A percentile compares a stretch with the other conserved stretches of the same genome.
These are phyloP conservation scores for Mortierella sp. DNA, from an alignment of 371 early-diverging fungal species.

Conservation along the genomic window DNA sequence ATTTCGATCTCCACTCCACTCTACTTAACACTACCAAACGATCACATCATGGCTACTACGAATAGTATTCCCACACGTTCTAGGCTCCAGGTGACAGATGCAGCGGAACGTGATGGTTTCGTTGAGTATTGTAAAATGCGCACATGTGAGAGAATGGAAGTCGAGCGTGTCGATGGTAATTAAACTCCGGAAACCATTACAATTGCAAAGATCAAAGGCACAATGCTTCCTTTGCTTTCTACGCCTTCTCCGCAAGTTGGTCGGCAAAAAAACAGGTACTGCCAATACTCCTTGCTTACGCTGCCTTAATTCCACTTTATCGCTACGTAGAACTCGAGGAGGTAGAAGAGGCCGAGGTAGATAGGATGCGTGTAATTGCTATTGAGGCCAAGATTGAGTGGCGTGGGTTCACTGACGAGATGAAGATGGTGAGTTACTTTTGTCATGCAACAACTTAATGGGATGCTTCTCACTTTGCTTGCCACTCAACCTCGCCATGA, in stretches of 20 bases:
- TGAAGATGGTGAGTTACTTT: slow-evolving; percentile 42
- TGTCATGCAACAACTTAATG: neutral
- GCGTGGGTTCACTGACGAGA: slow-evolving; percentile 48
- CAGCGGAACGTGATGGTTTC: slow-evolving; percentile 53
- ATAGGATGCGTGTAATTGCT: slow-evolving; percentile 43
- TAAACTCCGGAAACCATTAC: neutral
- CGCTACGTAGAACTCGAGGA: slow-evolving; percentile 20
- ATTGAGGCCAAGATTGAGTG: slow-evolving; percentile 54
- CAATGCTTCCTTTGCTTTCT: neutral
- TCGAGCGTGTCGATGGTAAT: slow-evolving; percentile 43
- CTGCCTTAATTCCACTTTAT: neutral
- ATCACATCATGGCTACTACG: slow-evolving; percentile 15
- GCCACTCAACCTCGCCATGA: too few relatives aligned
- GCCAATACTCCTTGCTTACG: too few relatives aligned
- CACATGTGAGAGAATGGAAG: slow-evolving; percentile 47
- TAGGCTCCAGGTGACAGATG: slow-evolving; percentile 30
- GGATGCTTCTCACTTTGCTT: neutral
- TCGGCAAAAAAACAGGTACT: too few relatives aligned
- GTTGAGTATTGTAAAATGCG: slow-evolving; percentile 51
- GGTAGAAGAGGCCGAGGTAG: slow-evolving; percentile 29
- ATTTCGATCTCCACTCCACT: too few relatives aligned
- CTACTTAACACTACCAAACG: neutral
- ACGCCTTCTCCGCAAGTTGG: neutral
- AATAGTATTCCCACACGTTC: slow-evolving; percentile 1
- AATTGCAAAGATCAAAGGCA: neutral